Evolutionary conservation across 2,329 filamentous ascomycete species (phyloP).

Genomic region (Rhynchosporium secalis): DNA sequence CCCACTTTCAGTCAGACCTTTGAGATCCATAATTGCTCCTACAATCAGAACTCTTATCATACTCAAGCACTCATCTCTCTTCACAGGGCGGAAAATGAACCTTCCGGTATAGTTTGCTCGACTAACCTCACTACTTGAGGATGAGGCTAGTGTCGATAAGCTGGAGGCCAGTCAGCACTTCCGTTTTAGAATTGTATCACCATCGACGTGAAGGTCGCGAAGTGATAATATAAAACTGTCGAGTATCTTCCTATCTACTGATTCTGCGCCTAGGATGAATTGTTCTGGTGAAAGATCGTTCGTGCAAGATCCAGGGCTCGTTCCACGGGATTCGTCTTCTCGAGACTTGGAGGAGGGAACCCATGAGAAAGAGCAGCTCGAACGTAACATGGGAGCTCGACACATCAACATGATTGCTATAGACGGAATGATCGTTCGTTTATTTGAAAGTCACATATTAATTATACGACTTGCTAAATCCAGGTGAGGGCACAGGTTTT

Average conservation of each 20-base stretch:
- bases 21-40: not conserved
- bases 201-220: not conserved
- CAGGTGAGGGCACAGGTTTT: conserved; percentile 47
- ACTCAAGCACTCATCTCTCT: conserved; percentile 4
- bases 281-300: not conserved
- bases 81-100: not conserved
- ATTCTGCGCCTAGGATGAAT: not conserved
- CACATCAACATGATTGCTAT: conserved; percentile 66
- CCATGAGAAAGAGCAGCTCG: conserved; percentile 36
- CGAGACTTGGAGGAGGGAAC: conserved; percentile 15
- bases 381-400: conserved; percentile 51
- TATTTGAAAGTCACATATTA: conserved; percentile 34
- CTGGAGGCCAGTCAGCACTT: not conserved
- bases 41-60: conserved; percentile 1
- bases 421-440: conserved; percentile 65
- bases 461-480: conserved; percentile 42
- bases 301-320: not conserved
- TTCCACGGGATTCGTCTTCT: not conserved
- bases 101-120: not conserved
- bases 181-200: conserved; percentile 1
- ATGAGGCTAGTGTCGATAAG: not conserved
- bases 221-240: too few species aligned
- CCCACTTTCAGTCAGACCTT: conserved; percentile 2
- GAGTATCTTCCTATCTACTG: not conserved
- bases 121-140: not conserved